Percentiles rank a stretch among this genome's conserved stretches.
phyloP scores from a whole-genome alignment of 1,284 basidiomycete species.

The Moesziomyces aphidis region DNA sequence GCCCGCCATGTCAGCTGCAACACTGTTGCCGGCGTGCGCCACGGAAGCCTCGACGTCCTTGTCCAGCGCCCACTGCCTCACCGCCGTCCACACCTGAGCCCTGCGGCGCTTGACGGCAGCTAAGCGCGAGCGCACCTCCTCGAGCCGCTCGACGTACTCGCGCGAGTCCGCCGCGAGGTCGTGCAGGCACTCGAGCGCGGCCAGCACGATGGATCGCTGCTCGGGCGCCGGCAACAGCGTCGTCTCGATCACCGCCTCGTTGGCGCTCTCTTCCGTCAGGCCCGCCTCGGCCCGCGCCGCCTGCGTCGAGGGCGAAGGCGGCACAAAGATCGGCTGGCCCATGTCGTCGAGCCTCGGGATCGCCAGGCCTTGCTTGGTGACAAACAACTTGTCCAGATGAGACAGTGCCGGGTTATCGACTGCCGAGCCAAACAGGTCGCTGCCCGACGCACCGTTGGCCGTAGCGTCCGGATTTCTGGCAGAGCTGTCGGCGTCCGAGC shows the following conservation, averaged over 20 bases:
- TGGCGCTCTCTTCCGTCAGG: conserved; percentile 16
- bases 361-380: conserved; percentile 60
- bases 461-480: conserved; percentile 10
- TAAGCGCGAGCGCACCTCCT: conserved; percentile 70
- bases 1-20: neutral
- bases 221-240: conserved; percentile 51
- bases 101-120: conserved; percentile 70
- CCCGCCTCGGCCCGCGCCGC: conserved; percentile 17
- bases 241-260: conserved; percentile 43
- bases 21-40: conserved; percentile 2
- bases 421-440: conserved; percentile 27
- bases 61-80: conserved; percentile 68
- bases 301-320: conserved; percentile 23
- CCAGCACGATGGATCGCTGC: conserved; percentile 62
- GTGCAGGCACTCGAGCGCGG: conserved; percentile 59
- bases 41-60: conserved; percentile 30
- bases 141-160: conserved; percentile 71
- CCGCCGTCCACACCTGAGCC: conserved; percentile 70
- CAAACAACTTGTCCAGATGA: conserved; percentile 62
- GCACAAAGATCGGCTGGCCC: conserved; percentile 46
- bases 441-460: conserved; percentile 9
- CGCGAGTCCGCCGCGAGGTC: conserved; percentile 71
- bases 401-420: conserved; percentile 57
- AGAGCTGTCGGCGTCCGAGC: conserved; percentile 15
- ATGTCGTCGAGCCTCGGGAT: conserved; percentile 47